Evolutionary conservation across 129 eudicot genomes (phyloP), one percentile per base, ranked within the genome.

Genomic region (Cynara cardunculus): DNA sequence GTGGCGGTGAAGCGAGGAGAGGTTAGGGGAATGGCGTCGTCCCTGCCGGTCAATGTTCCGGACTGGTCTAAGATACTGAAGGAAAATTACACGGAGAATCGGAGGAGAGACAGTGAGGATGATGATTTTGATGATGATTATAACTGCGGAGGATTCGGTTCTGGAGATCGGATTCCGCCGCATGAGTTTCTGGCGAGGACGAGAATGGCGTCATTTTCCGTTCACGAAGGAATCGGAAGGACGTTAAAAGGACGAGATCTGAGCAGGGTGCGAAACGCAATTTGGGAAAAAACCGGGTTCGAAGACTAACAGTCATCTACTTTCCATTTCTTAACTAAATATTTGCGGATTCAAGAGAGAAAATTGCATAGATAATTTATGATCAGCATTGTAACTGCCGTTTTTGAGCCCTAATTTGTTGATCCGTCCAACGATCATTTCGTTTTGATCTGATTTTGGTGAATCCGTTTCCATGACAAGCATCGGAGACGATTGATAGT

Each of bases 191-290:
- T 92, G 80, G 97, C 94, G 83, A 80, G 94, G 88, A 91, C 87
- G 78, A 79, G 97, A 66, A 89, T 82, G 56, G 90, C 93, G 72
- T 89, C 97, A 1, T 86, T 82, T 41, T 93, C 97, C 26, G 97
- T 93, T 68, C 96, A 90, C 53, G 97, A 93, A 87, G 97, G 97
- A 30, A 82, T 90, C 16, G 97, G 97, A 49, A 88, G 97, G 90
- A 89, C 92, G 7, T 80, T 93, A 16, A 93, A 93, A 82, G 97
- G 97, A 26, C 84, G 97, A 71, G 97, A 93, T 89, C 89, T 93
- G 64, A 90, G 93, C 74, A 84, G 87, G 75, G 96, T 93, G 16
- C 79, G 97, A 61, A 81, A 93, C 74, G 96, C 98, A 5, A 89
- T 93, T 81, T 93, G 91, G 92, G 90, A 85, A 46, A 91, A 89